Percentiles rank a stretch among this genome's conserved stretches.
These are phyloP conservation scores for Colletotrichum magnum DNA, from an alignment of 2,329 filamentous ascomycete species.

Conservation along the genomic window DNA sequence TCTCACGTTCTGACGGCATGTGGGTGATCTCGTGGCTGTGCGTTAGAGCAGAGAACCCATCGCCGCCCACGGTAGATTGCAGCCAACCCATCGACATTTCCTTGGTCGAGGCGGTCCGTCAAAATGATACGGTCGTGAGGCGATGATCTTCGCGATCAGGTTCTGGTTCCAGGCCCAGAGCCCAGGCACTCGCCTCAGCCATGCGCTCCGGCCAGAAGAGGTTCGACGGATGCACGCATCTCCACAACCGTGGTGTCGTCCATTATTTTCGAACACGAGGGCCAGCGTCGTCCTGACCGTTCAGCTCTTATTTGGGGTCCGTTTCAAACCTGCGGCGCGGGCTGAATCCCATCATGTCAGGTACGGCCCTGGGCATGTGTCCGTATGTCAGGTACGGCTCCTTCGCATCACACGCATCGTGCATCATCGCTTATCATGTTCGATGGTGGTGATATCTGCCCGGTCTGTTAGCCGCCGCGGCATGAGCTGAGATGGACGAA, in stretches of 20 bases:
- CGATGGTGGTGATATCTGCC: not conserved
- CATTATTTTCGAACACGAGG: slow-evolving; percentile 35
- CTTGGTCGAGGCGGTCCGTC: not conserved
- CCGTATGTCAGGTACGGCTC: slow-evolving; percentile 1
- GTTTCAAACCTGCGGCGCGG: slow-evolving; percentile 13
- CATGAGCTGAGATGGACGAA: not conserved
- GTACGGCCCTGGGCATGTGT: not conserved
- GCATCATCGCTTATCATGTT: slow-evolving; percentile 1
- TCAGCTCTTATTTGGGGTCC: slow-evolving; percentile 27
- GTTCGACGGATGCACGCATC: not conserved
- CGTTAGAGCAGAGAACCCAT: not conserved
- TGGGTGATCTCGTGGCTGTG: not conserved
- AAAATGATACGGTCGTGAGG: not conserved
- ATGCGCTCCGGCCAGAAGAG: not conserved
- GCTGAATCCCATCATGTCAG: not conserved
- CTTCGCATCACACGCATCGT: not conserved
- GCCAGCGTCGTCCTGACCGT: not conserved
- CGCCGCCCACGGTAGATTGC: not conserved
- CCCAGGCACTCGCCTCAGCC: not conserved
- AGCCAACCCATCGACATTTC: not conserved
- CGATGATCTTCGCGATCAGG: not conserved
- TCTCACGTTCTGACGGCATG: not conserved
- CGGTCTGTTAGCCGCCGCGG: slow-evolving; percentile 21
- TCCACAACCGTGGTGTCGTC: not conserved
- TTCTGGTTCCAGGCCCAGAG: not conserved